These are phyloP conservation scores for Diutina siamensis DNA, from an alignment of 1,139 yeast genomes.

Conservation along the genomic window DNA sequence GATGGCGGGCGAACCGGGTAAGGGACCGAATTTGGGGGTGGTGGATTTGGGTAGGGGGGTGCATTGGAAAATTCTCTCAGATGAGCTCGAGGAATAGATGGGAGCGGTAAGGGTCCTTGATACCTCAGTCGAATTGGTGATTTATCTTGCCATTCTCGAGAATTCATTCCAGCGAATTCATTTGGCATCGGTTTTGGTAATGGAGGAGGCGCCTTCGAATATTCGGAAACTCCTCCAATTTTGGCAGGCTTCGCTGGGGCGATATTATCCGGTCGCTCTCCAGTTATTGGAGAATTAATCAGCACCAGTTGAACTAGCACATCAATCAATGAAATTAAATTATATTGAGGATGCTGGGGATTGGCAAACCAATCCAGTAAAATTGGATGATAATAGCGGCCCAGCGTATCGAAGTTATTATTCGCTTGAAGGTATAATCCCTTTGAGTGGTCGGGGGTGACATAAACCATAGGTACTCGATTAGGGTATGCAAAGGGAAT, in stretches of 20 bases:
- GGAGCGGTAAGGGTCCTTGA: neutral
- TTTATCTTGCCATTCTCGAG: no score
- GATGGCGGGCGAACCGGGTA: no score
- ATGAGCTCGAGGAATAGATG: no score
- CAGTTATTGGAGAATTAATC: neutral
- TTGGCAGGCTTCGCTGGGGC: slow-evolving; percentile 4
- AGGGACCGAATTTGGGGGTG: no score
- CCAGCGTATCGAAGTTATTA: slow-evolving; percentile 63
- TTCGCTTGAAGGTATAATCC: slow-evolving; percentile 38
- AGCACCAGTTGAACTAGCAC: slow-evolving; percentile 3
- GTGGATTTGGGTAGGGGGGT: neutral
- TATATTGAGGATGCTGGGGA: slow-evolving; percentile 15
- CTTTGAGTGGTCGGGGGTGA: slow-evolving; percentile 29
- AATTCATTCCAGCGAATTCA: no score
- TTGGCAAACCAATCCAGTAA: slow-evolving; percentile 43
- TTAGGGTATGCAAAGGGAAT: slow-evolving; percentile 61
- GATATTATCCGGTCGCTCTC: neutral
- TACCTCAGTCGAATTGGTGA: neutral
- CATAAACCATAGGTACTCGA: slow-evolving; percentile 50
- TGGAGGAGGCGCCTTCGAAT: neutral
- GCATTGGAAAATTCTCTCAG: no score
- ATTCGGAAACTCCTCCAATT: neutral
- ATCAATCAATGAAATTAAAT: slow-evolving; percentile 25
- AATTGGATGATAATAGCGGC: slow-evolving; percentile 61
- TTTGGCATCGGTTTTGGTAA: neutral